Percentiles rank a stretch among this genome's conserved stretches.
Conservation (phyloP, 495 filamentous ascomycete species). For the Talaromyces adpressus region DNA sequence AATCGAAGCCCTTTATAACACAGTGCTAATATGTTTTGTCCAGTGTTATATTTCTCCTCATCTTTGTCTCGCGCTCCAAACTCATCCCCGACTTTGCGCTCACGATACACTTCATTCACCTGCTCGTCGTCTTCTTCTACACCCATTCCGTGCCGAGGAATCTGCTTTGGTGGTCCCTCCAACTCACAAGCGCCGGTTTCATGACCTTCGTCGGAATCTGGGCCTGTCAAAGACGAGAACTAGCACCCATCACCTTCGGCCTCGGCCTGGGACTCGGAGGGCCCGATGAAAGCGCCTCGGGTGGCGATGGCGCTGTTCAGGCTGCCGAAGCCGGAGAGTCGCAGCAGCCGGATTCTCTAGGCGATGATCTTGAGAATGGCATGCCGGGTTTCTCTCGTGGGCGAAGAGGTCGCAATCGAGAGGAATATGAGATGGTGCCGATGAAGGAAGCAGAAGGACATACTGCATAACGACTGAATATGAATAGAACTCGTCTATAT, state of each 20-base stretch:
- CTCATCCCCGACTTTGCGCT: slow-evolving; percentile 90
- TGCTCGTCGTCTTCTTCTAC: slow-evolving; percentile 71
- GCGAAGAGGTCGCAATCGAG: slow-evolving; percentile 33
- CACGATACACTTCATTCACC: slow-evolving; percentile 79
- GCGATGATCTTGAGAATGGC: slow-evolving; percentile 13
- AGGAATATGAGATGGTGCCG: slow-evolving; percentile 77
- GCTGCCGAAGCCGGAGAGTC: slow-evolving; percentile 16
- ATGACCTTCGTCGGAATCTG: slow-evolving; percentile 77
- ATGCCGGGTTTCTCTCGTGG: slow-evolving; percentile 22
- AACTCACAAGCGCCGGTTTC: slow-evolving; percentile 57
- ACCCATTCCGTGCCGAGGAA: slow-evolving; percentile 65
- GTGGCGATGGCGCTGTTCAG: slow-evolving; percentile 14
- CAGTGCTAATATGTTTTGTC: too few relatives aligned
- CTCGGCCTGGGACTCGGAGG: slow-evolving; percentile 32
- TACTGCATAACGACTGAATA: slow-evolving; percentile 3
- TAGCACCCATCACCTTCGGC: slow-evolving; percentile 84
- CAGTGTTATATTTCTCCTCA: slow-evolving; percentile 63
- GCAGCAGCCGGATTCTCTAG: slow-evolving; percentile 15
- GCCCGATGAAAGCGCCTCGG: slow-evolving; percentile 11
- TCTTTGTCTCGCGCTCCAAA: slow-evolving; percentile 80
- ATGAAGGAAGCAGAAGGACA: slow-evolving; percentile 42
- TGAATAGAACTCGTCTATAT: not conserved
- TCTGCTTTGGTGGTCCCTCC: slow-evolving; percentile 82
- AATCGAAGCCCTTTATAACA: too few relatives aligned
- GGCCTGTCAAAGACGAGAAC: slow-evolving; percentile 83